A percentile compares a stretch with the other conserved stretches of the same genome.
These are phyloP conservation scores for Hypoxylon sp. DNA, from an alignment of 2,329 filamentous ascomycete genomes.

Conservation along the genomic window DNA sequence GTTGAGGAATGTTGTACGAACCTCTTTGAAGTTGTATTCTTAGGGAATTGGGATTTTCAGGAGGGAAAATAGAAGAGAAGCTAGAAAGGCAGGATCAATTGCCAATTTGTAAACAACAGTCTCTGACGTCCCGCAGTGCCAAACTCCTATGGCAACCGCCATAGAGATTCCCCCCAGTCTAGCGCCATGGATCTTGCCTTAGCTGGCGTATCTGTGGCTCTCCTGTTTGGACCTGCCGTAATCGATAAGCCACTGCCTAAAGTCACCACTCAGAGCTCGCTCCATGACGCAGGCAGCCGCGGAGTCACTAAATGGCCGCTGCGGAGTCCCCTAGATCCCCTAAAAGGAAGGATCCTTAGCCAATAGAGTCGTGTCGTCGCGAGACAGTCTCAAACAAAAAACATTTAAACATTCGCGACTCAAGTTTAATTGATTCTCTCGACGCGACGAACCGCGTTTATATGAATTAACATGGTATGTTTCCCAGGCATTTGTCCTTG, in stretches of 20 bases:
- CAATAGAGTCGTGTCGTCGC: slow-evolving; percentile 34
- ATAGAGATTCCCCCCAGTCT: slow-evolving; percentile 28
- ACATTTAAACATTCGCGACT: slow-evolving; percentile 37
- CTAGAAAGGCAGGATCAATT: slow-evolving; percentile 29
- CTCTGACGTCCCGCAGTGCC: slow-evolving; percentile 38
- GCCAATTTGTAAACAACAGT: slow-evolving; percentile 51
- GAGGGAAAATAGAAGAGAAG: slow-evolving; percentile 11
- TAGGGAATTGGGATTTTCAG: slow-evolving; percentile 24
- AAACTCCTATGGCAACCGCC: slow-evolving; percentile 52
- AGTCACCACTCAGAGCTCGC: slow-evolving; percentile 5
- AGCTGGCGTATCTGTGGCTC: slow-evolving; percentile 10
- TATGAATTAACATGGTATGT: slow-evolving; percentile 42
- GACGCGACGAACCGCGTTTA: slow-evolving; percentile 39
- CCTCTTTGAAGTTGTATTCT: slow-evolving; percentile 36
- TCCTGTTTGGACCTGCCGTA: neutral
- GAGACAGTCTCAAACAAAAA: slow-evolving; percentile 42
- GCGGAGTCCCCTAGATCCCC: slow-evolving; percentile 12
- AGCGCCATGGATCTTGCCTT: slow-evolving; percentile 24
- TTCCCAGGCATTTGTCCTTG: slow-evolving; percentile 19
- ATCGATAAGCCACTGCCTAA: slow-evolving; percentile 10
- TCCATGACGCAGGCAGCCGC: slow-evolving; percentile 1
- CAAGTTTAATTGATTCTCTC: slow-evolving; percentile 42
- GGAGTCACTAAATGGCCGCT: slow-evolving; percentile 10
- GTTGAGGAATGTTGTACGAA: slow-evolving; percentile 42
- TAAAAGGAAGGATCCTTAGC: slow-evolving; percentile 25